These are phyloP conservation scores for Hymenoscyphus repandus DNA, from an alignment of 2,329 filamentous ascomycete species.

Conservation along the genomic window DNA sequence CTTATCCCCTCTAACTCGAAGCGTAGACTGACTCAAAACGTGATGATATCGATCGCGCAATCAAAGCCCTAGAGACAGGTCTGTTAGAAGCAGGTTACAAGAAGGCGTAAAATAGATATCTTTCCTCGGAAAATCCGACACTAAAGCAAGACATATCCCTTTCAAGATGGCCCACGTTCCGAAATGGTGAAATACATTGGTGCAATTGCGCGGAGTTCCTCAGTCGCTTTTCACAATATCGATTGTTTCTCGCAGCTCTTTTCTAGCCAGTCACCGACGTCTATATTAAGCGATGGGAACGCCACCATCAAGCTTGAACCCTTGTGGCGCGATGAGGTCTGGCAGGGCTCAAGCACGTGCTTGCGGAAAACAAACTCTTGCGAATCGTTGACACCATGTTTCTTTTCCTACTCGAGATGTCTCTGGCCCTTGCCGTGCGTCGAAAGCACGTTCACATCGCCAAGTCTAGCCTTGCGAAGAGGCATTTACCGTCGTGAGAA, in stretches of 20 bases:
- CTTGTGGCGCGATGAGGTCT: not conserved
- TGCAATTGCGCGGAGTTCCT: constrained; percentile 8
- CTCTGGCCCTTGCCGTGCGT: no score
- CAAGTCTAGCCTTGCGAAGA: no score
- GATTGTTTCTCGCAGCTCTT: not conserved
- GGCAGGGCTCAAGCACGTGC: constrained; percentile 1
- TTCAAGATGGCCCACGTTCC: constrained; percentile 11
- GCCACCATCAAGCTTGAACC: not conserved
- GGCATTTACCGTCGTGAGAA: no score
- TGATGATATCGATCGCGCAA: constrained; percentile 77
- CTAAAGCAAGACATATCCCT: not conserved
- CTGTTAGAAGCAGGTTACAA: constrained; percentile 69
- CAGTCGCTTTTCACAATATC: not conserved
- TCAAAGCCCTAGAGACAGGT: constrained; percentile 70
- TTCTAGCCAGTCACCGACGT: not conserved
- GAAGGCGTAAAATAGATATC: constrained; percentile 22
- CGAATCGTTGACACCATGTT: not conserved
- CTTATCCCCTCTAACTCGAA: constrained; percentile 9
- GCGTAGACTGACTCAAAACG: constrained; percentile 66
- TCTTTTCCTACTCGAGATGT: not conserved
- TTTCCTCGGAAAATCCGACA: not conserved
- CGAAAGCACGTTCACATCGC: not conserved
- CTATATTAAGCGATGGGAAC: not conserved
- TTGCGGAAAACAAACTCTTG: not conserved
- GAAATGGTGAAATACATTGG: constrained; percentile 14